Evolutionary conservation across 1,284 basidiomycete genomes (phyloP).

Genomic region (Melanopsichium pennsylvanicum): DNA sequence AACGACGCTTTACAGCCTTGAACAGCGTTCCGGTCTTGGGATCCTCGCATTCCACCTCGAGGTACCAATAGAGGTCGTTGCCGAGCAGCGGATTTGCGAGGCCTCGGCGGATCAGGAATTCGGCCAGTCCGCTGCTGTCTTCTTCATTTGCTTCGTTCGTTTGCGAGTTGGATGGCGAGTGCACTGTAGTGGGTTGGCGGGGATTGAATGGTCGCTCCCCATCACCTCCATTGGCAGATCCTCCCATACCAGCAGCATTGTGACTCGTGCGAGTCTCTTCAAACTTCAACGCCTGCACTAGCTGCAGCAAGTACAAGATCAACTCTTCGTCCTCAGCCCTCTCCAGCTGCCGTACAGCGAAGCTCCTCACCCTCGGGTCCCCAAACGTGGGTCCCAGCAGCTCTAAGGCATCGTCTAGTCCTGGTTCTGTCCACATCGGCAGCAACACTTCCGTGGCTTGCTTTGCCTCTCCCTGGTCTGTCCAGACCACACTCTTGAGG

Average conservation of each 20-base stretch:
- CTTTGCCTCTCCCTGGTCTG: constrained; percentile 92
- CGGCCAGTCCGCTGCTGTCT: constrained; percentile 39
- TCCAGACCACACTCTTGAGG: constrained; percentile 96
- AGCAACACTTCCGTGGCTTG: constrained; percentile 95
- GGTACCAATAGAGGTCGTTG: constrained; percentile 95
- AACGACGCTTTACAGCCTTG: constrained; percentile 84
- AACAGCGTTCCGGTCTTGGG: constrained; percentile 83
- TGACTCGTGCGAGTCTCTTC: constrained; percentile 44
- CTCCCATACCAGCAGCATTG: constrained; percentile 5
- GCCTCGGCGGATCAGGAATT: constrained; percentile 84
- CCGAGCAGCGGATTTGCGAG: constrained; percentile 84
- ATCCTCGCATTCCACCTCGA: constrained; percentile 90
- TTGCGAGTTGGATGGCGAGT: constrained; percentile 22
- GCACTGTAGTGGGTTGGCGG: constrained; percentile 8
- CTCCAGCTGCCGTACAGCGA: constrained; percentile 88
- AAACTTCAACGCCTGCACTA: constrained; percentile 91
- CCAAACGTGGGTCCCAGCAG: constrained; percentile 85
- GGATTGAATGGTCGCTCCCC: constrained; percentile 3
- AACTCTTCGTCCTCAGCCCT: constrained; percentile 97
- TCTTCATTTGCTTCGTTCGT: constrained; percentile 4
- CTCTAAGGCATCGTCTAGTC: constrained; percentile 94
- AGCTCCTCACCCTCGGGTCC: constrained; percentile 88
- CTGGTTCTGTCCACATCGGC: constrained; percentile 96
- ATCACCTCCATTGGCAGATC: constrained; percentile 24
- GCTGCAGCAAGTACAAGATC: constrained; percentile 87